phyloP scores from a whole-genome alignment of 2,329 filamentous ascomycete genomes.

The Calonectria leucothoes region DNA sequence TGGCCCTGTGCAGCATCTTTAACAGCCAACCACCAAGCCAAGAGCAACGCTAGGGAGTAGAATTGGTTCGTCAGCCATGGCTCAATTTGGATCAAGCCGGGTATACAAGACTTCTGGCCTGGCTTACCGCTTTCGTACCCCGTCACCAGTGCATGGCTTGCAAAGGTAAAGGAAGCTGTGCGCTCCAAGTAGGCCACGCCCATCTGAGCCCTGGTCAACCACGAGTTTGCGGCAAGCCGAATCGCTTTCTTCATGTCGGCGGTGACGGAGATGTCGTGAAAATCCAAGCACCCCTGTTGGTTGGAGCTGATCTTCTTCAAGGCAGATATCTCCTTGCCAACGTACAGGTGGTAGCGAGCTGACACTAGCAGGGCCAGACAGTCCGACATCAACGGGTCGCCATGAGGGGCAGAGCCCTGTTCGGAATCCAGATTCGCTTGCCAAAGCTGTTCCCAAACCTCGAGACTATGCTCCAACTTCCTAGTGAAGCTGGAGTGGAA shows the following conservation, averaged over 20 bases:
- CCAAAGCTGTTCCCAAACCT: background rate
- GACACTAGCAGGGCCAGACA: background rate
- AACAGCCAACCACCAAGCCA: background rate
- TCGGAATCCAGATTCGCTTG: background rate
- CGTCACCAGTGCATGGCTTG: background rate
- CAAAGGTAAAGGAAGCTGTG: background rate
- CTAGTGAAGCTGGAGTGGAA: background rate
- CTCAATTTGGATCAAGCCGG: background rate
- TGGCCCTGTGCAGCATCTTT: background rate
- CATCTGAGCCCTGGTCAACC: background rate
- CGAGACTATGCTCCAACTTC: background rate
- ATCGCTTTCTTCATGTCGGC: background rate
- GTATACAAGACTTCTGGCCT: background rate
- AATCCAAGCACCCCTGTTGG: background rate
- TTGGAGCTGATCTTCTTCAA: background rate
- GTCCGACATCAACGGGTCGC: background rate
- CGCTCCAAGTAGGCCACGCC: background rate
- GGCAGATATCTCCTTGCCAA: background rate
- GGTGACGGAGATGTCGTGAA: background rate
- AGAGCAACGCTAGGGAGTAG: background rate
- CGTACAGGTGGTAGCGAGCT: background rate
- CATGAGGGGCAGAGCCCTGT: background rate
- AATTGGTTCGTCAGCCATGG: background rate
- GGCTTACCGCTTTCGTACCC: background rate
- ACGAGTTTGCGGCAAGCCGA: background rate